These are phyloP conservation scores for Solanum corneliomulleri DNA, from an alignment of 257 asterid genomes.

Conservation along the genomic window DNA sequence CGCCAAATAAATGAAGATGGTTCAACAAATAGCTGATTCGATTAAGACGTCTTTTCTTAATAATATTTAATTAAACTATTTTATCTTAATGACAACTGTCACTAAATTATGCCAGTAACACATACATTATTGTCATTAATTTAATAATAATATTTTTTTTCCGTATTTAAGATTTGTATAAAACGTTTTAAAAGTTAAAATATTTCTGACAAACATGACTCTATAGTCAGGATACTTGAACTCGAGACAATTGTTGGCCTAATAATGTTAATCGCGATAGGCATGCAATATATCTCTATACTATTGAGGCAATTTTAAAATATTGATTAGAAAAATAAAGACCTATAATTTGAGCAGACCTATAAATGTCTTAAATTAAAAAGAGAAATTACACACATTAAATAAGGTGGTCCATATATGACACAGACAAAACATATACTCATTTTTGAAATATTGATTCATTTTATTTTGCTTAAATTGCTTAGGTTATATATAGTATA, in stretches of 20 bases:
- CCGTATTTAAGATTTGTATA: no score
- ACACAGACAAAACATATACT: neutral
- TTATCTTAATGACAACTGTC: neutral
- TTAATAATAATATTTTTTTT: no score
- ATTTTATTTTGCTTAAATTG: neutral
- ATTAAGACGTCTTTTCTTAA: neutral
- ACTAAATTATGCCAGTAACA: neutral
- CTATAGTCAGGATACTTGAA: accelerated
- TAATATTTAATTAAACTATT: neutral
- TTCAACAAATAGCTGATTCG: neutral
- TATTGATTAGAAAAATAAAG: no score
- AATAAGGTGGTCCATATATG: neutral
- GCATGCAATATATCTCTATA: no score
- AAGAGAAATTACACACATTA: neutral
- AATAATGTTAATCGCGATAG: no score
- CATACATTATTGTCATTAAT: neutral
- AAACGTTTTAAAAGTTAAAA: no score
- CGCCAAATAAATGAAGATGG: neutral
- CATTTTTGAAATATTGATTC: neutral
- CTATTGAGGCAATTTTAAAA: no score
- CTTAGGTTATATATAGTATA: neutral
- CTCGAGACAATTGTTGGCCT: accelerated
- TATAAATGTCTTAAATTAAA: no score
- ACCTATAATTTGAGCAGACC: neutral
- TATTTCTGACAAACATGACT: no score